Percentiles rank a stretch among this genome's conserved stretches.
phyloP scores from a whole-genome alignment of 805 yeast species.

The Candida dendrica region DNA sequence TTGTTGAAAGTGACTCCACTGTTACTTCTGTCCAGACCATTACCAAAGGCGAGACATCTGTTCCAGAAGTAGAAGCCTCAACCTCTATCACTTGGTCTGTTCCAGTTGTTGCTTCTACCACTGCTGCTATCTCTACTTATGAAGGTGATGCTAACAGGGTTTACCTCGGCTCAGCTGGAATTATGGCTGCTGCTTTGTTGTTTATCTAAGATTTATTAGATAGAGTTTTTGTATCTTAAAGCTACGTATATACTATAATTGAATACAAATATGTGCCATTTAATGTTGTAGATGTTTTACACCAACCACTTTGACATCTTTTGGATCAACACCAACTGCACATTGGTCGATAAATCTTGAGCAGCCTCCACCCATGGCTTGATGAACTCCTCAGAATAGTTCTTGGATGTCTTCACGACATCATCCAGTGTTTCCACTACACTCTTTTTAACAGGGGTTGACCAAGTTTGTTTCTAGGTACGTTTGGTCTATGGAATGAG shows the following conservation, averaged over 20 bases:
- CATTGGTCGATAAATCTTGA: constrained; percentile 15
- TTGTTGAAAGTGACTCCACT: neutral
- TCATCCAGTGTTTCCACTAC: constrained; percentile 6
- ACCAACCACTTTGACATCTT: constrained; percentile 18
- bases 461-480: constrained; percentile 9
- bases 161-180: neutral
- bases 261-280: no score
- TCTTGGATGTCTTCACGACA: constrained; percentile 8
- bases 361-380: constrained; percentile 23
- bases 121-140: neutral
- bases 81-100: neutral
- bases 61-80: no score
- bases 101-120: neutral
- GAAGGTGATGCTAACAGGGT: neutral
- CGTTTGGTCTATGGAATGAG: constrained; percentile 11
- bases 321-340: constrained; percentile 20
- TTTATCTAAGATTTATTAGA: no score
- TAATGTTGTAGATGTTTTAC: no score
- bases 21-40: neutral
- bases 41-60: neutral
- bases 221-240: no score
- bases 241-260: no score
- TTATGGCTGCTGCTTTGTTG: neutral
- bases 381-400: constrained; percentile 19
- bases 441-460: constrained; percentile 10